phyloP scores from a whole-genome alignment of 108 stramenopile genomes.

The Cyclotella cryptica region DNA sequence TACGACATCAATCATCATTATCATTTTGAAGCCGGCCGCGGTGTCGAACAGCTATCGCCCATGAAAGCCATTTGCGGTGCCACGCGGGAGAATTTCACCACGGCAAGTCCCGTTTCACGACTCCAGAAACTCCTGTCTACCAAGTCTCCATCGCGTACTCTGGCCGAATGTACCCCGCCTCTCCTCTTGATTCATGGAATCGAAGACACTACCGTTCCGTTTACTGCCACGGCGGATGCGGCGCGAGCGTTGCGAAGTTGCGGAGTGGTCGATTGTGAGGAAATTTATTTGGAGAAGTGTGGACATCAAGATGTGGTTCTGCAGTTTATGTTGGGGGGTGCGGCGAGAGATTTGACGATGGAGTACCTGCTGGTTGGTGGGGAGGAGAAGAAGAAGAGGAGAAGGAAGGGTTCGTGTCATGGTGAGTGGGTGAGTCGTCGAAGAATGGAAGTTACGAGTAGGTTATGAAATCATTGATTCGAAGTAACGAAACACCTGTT shows the following conservation, averaged over 20 bases:
- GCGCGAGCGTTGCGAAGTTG: constrained; percentile 62
- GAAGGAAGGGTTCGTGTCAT: too few species aligned
- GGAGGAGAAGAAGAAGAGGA: too few species aligned
- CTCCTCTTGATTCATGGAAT: constrained; percentile 79
- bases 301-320: constrained; percentile 79
- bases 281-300: constrained; percentile 68
- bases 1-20: constrained; percentile 87
- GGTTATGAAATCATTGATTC: too few species aligned
- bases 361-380: constrained; percentile 13
- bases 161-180: constrained; percentile 43
- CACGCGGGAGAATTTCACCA: constrained; percentile 61
- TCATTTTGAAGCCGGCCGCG: constrained; percentile 85
- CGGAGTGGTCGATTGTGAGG: constrained; percentile 57
- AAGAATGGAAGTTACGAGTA: too few species aligned
- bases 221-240: constrained; percentile 79
- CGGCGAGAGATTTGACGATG: constrained; percentile 39
- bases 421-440: too few species aligned
- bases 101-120: constrained; percentile 61
- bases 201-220: constrained; percentile 85
- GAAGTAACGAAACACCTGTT: too few species aligned
- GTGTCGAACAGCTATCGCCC: constrained; percentile 85
- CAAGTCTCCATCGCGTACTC: neutral
- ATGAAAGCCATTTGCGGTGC: constrained; percentile 78
- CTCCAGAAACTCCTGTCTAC: constrained; percentile 26
- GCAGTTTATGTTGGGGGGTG: constrained; percentile 81